Base-by-base conservation (phyloP, 305 asterid species). In the Fraxinus sp. region DNA sequence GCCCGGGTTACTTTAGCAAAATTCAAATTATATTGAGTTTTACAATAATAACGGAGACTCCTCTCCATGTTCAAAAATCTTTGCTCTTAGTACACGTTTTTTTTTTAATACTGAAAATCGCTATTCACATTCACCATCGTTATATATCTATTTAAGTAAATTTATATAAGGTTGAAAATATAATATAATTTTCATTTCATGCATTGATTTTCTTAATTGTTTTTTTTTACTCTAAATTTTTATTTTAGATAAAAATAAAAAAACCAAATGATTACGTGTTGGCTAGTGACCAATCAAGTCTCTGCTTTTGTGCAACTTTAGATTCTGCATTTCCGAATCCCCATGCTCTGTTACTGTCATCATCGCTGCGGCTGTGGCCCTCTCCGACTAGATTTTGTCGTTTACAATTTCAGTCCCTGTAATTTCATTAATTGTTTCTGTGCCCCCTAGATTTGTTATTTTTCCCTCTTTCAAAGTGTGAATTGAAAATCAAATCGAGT, bases 391-490 rank as follows among this genome's bases (percentile, higher is more conserved):
- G 16, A 10, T 64, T 64, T 77, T 22, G 13, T 24, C 73, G 35
- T 87, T 87, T 80, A 22, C 59, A n/a, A 30, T 41, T 55, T 55
- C 0, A 32, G 66, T 68, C 88, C 85, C 82, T 30, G 20, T 0
- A 52, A 30, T 49, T 80, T 57, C 0, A 14, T 4, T 22, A 10
- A 59, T 84, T 80, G 13, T 70, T 13, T 43, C 20, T 11, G 18
- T 30, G 66, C 86, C 86, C 84, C 64, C 75, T 46, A 22, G 9
- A 22, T 18, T 18, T 39, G n/a, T 75, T 24, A 3, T 18, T 75
- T 35, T 10, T 37, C 59, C 14, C 13, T 57, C 26, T 57, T 57
- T n/a, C 24, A 7, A n/a, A 1, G 11, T 18, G 13, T 8, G 71
- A 52, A 52, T 16, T 16, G 7, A 52, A 52, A 52, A 52, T 52